Evolutionary conservation across 345 rosid genomes (phyloP).

Genomic region (Hibiscus mutabilis): DNA sequence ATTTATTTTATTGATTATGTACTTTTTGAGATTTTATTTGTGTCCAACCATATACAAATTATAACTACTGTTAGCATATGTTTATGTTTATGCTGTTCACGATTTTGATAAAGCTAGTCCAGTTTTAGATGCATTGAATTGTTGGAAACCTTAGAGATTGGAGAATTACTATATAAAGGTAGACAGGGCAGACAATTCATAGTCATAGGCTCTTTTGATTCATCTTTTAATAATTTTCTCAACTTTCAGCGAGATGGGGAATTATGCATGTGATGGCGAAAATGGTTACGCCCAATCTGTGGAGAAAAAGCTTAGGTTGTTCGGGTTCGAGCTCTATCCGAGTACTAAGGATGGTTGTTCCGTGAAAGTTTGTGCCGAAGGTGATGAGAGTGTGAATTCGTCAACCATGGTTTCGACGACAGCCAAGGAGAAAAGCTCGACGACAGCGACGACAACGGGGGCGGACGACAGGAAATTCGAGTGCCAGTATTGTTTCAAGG

Average conservation of each 20-base stretch:
- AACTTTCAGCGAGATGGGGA: slow-evolving; percentile 27
- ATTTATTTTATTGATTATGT: too few relatives aligned
- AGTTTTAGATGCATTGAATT: slow-evolving; percentile 31
- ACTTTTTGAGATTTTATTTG: too few relatives aligned
- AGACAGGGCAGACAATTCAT: slow-evolving; percentile 17
- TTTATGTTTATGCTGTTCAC: slow-evolving; percentile 31
- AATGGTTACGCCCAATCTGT: slow-evolving; percentile 16
- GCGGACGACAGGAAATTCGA: slow-evolving; percentile 55
- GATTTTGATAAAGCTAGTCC: slow-evolving; percentile 26
- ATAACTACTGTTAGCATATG: too few relatives aligned
- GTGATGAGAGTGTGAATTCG: slow-evolving; percentile 63
- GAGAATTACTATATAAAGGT: slow-evolving; percentile 37
- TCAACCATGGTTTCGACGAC: slow-evolving; percentile 34
- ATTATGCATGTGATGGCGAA: slow-evolving; percentile 26
- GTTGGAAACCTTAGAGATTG: slow-evolving; percentile 15
- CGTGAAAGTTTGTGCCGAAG: slow-evolving; percentile 31
- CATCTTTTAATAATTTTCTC: not conserved
- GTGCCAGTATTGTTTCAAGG: slow-evolving; percentile 88
- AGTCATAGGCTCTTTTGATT: slow-evolving; percentile 6
- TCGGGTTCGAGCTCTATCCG: slow-evolving; percentile 73
- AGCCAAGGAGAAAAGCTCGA: slow-evolving; percentile 14
- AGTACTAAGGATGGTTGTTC: not conserved
- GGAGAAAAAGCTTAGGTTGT: slow-evolving; percentile 58
- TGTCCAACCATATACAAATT: too few relatives aligned
- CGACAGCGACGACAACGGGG: not conserved